Evolutionary conservation across 1,139 yeast species (phyloP), one percentile per base, ranked within the genome.

Genomic region (Yamadazyma siamensis): DNA sequence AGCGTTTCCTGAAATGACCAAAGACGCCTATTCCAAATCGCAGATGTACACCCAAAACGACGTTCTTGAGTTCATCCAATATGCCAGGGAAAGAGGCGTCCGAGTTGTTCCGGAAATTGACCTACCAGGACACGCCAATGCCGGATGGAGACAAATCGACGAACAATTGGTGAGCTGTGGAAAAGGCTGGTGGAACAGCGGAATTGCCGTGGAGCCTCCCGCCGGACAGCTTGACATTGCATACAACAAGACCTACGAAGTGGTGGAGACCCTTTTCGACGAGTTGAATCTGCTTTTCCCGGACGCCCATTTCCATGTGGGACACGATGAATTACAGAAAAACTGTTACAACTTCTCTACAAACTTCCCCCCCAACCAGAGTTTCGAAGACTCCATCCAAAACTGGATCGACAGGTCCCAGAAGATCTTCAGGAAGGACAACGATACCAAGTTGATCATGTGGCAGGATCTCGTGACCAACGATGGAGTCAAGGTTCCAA

Each of bases 21-120:
- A 49, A n/a, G 76, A 63, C 43, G 72, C 76, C 7, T 71, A 62
- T 44, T 56, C 70, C 3, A 28, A 43, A 2, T 33, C 47, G n/a
- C 69, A 68, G 40, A 39, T 47, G 3, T 71, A 61, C 44, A 42
- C 60, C 7, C 52, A 44, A n/a, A 30, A 45, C 4, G 71, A 67
- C 31, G 47, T 71, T 21, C 34, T 37, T 18, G 41, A 49, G 5
- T 34, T 71, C 4, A 55, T 68, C 11, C 41, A 46, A 10, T 68
- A 65, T 41, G 75, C 71, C 2, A 37, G 41, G 9, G 48, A 37
- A 6, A 50, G 71, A 29, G 76, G 75, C 10, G 61, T 71, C 4
- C 51, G 75, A 29, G 55, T 71, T 5, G 46, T 71, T 23, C 75
- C 76, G 2, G 77, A 71, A 41, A 44, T 71, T 13, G 77, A 71